phyloP scores from a whole-genome alignment of 257 asterid genomes.

The Salvia miltiorrhiza region DNA sequence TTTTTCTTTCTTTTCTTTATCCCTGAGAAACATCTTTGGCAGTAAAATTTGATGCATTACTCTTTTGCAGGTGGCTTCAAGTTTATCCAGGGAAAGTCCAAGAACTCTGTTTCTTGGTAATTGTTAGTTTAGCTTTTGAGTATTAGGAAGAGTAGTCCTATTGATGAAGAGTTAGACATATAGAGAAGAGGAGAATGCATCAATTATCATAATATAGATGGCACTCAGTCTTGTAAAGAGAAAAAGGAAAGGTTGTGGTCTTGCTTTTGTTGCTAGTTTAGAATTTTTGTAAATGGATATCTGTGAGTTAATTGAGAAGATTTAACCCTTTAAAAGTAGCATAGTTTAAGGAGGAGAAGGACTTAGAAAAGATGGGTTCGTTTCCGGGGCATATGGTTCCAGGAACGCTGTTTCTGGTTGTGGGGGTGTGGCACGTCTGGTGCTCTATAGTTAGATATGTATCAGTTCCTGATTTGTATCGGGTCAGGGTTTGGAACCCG shows the following conservation, averaged over 20 bases:
- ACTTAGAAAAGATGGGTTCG: conserved; percentile 64
- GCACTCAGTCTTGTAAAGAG: background rate
- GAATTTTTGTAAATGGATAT: background rate
- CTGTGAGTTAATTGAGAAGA: background rate
- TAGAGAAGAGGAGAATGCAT: no score
- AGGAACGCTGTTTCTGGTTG: conserved; percentile 77
- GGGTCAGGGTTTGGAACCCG: conserved; percentile 84
- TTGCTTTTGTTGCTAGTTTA: background rate
- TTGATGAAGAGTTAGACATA: no score
- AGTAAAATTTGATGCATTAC: background rate
- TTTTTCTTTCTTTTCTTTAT: background rate
- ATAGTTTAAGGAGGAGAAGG: background rate
- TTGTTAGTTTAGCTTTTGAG: background rate
- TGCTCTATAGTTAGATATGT: conserved; percentile 60
- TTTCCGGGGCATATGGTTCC: conserved; percentile 91
- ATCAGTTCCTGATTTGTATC: conserved; percentile 60
- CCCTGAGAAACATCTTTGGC: background rate
- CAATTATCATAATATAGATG: no score
- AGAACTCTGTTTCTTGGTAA: background rate
- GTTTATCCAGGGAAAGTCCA: conserved; percentile 13
- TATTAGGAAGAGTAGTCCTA: no score
- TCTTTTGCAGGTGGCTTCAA: conserved; percentile 12
- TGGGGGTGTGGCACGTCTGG: conserved; percentile 93
- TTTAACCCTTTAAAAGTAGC: background rate
- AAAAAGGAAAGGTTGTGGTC: background rate